Evolutionary conservation across 1,139 yeast species (phyloP).

Genomic region (Eremothecium cymbalariae): DNA sequence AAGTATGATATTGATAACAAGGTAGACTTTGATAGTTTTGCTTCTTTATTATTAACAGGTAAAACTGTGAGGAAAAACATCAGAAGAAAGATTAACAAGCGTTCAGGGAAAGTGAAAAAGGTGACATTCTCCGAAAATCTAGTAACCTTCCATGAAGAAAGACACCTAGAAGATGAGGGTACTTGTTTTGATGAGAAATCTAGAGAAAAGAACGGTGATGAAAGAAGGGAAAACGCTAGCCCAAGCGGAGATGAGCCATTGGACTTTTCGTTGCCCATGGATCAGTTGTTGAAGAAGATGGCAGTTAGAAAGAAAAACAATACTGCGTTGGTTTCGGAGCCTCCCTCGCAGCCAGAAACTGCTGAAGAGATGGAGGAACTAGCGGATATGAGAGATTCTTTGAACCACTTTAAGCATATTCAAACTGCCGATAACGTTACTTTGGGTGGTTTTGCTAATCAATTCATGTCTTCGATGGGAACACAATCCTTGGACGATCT

Average conservation of each 20-base stretch:
- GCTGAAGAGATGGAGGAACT: slow-evolving; percentile 45
- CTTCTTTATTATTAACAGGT: slow-evolving; percentile 67
- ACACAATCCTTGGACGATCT: not conserved
- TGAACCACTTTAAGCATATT: slow-evolving; percentile 57
- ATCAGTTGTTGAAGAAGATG: slow-evolving; percentile 48
- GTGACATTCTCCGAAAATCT: slow-evolving; percentile 67
- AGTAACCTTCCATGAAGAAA: slow-evolving; percentile 33
- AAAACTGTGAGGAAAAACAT: slow-evolving; percentile 37
- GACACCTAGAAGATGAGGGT: slow-evolving; percentile 19
- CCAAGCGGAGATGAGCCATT: slow-evolving; percentile 24
- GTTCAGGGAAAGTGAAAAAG: slow-evolving; percentile 39
- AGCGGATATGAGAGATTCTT: slow-evolving; percentile 58
- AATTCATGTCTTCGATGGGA: slow-evolving; percentile 1
- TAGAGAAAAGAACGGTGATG: slow-evolving; percentile 6
- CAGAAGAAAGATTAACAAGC: slow-evolving; percentile 31
- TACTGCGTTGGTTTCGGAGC: slow-evolving; percentile 24
- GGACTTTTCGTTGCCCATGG: slow-evolving; percentile 67
- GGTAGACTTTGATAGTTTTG: slow-evolving; percentile 64
- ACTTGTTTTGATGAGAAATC: slow-evolving; percentile 6
- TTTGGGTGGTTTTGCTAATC: slow-evolving; percentile 37
- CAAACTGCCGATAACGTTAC: slow-evolving; percentile 57
- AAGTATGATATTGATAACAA: slow-evolving; percentile 20
- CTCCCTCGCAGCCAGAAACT: slow-evolving; percentile 29
- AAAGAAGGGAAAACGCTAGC: slow-evolving; percentile 8
- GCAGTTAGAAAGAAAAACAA: slow-evolving; percentile 29